Conservation (phyloP, 805 yeast species). For the Pichia cephalocereana region DNA sequence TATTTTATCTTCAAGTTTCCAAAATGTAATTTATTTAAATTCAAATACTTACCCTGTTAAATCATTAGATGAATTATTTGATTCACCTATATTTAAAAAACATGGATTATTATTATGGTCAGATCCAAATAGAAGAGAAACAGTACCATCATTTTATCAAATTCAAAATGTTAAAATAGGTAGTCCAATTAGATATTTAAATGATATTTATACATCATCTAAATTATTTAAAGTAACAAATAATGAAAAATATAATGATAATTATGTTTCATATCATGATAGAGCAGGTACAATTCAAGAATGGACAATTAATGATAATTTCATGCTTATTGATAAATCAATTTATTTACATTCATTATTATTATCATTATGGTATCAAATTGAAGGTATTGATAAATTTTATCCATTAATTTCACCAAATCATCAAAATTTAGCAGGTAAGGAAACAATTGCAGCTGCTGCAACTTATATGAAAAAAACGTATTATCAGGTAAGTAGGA, state of each 20-base stretch:
- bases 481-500: conserved; percentile 42
- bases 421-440: conserved; percentile 66
- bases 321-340: conserved; percentile 44
- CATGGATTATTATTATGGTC: conserved; percentile 60
- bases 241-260: conserved; percentile 16
- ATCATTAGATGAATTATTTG: conserved; percentile 41
- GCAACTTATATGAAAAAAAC: conserved; percentile 40
- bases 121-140: conserved; percentile 62
- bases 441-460: conserved; percentile 67
- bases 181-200: conserved; percentile 27
- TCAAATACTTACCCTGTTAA: conserved; percentile 38
- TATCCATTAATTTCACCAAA: conserved; percentile 48
- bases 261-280: conserved; percentile 41
- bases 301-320: conserved; percentile 56
- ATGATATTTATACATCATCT: conserved; percentile 16
- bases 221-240: conserved; percentile 12
- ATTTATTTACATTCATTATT: conserved; percentile 45
- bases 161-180: conserved; percentile 38
- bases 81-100: conserved; percentile 33
- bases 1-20: conserved; percentile 38
- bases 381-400: conserved; percentile 47
- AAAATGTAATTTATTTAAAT: conserved; percentile 36
- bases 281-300: conserved; percentile 53
- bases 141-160: conserved; percentile 48
- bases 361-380: conserved; percentile 48